Base-by-base conservation (phyloP, 192 early-diverging fungal species). In the Pecoramyces ruminantium region DNA sequence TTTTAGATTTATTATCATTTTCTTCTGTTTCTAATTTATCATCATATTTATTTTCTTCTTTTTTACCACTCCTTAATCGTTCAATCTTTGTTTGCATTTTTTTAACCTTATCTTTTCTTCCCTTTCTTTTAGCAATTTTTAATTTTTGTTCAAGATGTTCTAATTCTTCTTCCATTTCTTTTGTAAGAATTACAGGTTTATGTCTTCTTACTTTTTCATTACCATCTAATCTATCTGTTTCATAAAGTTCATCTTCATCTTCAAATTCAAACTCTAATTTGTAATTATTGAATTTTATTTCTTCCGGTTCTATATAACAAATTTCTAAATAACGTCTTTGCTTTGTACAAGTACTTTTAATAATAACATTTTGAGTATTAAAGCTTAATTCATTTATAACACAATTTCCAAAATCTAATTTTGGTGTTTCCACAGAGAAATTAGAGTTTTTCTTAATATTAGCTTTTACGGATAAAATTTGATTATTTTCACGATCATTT, bases 61-160 rank as follows among this genome's bases (percentile, higher is more conserved):
- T 40, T 30, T 78, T 42, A 78, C 80, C 80, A 38, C 51, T 38
- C 11, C 29, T 42, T 29, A 80, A 29, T 25, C 29, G 1, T 78
- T 80, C 80, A 29, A 80, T 80, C 13, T 80, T 80, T 78, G 29
- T 78, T 29, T 42, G 81, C 77, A 96, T 90, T 83, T 97, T 97
- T 58, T 91, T 89, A 0, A 94, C 90, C 84, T 99, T 99, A 25
- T 97, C 96, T 5, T 88, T 86, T 9, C 90, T 89, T 21, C 93
- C 93, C 85, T 99, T 99, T 39, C 96, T 89, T 77, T 87, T 90
- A 0, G 96, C 96, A 83, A 99, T 99, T 87, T 99, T 99, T 77
- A 97, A 87, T 84, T 98, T 99, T 81, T 98, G 97, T 86, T 99
- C 96, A 82, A 98, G 83, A 80, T 92, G 89, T 88, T 99, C 97